Percentiles rank a stretch among this genome's conserved stretches.
Conservation (phyloP, 345 rosid species). For the Hibiscus syriacus region DNA sequence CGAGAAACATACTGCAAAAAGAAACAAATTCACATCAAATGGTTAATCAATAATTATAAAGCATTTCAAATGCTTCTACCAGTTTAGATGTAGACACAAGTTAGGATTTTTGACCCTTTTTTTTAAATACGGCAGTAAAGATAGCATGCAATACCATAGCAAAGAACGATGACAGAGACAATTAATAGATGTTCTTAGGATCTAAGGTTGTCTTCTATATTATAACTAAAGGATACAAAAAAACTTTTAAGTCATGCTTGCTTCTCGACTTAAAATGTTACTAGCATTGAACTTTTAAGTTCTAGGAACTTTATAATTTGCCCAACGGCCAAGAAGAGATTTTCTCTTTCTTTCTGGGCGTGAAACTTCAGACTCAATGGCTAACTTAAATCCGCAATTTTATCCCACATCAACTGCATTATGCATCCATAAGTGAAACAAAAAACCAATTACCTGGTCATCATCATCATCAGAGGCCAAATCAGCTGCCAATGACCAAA, state of each 20-base stretch:
- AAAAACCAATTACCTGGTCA: slow-evolving; percentile 34
- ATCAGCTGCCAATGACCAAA: slow-evolving; percentile 49
- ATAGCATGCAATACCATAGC: not conserved
- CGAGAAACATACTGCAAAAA: slow-evolving; percentile 43
- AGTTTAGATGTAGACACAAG: not conserved
- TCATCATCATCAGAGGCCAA: slow-evolving; percentile 53
- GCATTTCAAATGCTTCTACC: not conserved
- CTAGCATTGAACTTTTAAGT: not conserved
- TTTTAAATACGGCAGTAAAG: not conserved
- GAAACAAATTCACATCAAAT: slow-evolving; percentile 10
- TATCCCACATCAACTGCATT: not conserved
- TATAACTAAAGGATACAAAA: not conserved
- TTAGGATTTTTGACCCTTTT: not conserved
- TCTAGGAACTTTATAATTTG: not conserved
- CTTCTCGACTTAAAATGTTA: not conserved
- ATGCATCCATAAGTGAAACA: not conserved
- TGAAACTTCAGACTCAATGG: not conserved
- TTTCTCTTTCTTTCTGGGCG: not conserved
- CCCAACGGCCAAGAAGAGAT: not conserved
- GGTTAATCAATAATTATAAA: not conserved
- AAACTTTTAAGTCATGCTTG: not conserved
- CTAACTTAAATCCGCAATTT: not conserved
- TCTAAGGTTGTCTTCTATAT: not conserved
- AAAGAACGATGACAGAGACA: not conserved
- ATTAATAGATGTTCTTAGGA: not conserved